Evolutionary conservation across 129 eudicot genomes (phyloP), one percentile per base, ranked within the genome.

Genomic region (Ambrosia trifida): DNA sequence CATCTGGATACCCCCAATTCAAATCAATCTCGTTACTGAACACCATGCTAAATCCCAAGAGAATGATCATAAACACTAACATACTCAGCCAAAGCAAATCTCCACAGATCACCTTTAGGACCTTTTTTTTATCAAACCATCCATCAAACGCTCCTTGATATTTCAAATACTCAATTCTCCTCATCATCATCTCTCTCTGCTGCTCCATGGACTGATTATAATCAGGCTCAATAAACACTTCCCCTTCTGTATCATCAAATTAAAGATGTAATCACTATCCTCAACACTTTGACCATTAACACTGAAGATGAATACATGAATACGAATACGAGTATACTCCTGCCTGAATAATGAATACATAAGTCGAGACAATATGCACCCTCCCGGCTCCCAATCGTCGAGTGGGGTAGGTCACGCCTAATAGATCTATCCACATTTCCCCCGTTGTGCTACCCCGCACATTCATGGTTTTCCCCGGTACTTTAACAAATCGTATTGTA

Each of bases 181-280:
- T 83, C 97, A 85, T 87, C 5, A 95, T 87, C 75, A 86, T 79
- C 78, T 86, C 93, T 35, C 96, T 77, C 79, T 92, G 98, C 75
- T 86, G 91, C 73, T 92, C 98, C 89, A 81, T 89, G 5, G 89
- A 62, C 76, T 89, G 89, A 62, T 92, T 92, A 41, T 40, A 92
- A 74, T 88, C 91, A 3, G 98, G 91, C 44, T 78, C 76, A 11
- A 85, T 85, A 58, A 88, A 89, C 30, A 85, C 72, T 40, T 80
- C 85, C 10, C 91, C 90, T 7, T 88, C 61, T 79, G 79, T 2
- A 69, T 16, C 73, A 91, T 91, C 11, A 88, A 68, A 7, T 79
- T 74, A 72, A 78, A 86, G 4, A 85, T 35, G 84, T 89, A 85
- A 31, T 92, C 95, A 9, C 87, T 74, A 17, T 85, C 91, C 49